phyloP scores from a whole-genome alignment of 495 filamentous ascomycete genomes.

The Penicillium bovifimosum region DNA sequence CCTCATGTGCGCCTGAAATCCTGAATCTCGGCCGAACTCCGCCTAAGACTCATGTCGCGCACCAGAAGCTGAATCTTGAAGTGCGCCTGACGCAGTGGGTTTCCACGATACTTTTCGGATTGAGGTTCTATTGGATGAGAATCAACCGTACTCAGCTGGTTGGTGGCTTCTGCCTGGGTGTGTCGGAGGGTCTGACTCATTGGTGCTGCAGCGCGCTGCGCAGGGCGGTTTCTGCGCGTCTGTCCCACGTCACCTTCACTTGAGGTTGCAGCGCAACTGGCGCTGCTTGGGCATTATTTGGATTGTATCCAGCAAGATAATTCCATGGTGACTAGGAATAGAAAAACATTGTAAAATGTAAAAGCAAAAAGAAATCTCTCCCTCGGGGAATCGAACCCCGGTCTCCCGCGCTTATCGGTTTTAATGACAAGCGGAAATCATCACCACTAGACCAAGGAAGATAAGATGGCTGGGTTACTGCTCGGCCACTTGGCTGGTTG shows the following conservation, averaged over 20 bases:
- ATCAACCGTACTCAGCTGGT: not conserved
- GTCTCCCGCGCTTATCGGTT: slow-evolving; percentile 36
- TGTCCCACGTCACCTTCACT: not conserved
- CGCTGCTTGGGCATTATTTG: too few relatives aligned
- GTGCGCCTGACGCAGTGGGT: not conserved
- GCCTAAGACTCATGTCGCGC: not conserved
- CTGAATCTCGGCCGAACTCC: not conserved
- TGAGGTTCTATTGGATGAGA: not conserved
- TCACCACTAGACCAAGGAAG: slow-evolving; percentile 45
- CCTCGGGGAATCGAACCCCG: slow-evolving; percentile 51
- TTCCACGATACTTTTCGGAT: not conserved
- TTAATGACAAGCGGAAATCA: slow-evolving; percentile 50
- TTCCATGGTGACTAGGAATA: not conserved
- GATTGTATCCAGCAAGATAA: too few relatives aligned
- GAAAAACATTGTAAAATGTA: not conserved
- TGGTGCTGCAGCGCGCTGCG: not conserved
- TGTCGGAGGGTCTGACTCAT: slow-evolving; percentile 8
- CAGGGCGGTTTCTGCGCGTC: not conserved
- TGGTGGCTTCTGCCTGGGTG: slow-evolving; percentile 4
- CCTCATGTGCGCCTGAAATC: not conserved
- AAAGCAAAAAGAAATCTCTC: slow-evolving; percentile 27
- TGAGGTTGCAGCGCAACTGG: too few relatives aligned
- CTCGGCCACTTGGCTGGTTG: slow-evolving; percentile 25
- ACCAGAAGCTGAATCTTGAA: slow-evolving; percentile 1
- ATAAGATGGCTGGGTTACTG: slow-evolving; percentile 19